Evolutionary conservation across 805 yeast genomes (phyloP).

Genomic region (Cyberlindnera petersonii): DNA sequence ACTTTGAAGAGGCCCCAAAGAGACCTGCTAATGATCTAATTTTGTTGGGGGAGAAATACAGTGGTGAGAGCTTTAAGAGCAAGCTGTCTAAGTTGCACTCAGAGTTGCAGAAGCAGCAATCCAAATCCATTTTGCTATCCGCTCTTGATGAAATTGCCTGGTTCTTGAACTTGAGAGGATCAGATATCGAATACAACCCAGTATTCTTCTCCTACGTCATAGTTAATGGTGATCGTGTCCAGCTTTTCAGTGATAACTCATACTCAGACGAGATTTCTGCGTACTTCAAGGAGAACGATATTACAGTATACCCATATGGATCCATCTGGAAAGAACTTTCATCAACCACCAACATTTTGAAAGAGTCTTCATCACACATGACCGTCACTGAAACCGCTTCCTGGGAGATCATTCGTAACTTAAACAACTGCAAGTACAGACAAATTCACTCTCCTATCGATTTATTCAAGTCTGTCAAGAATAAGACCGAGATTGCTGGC

Average conservation of each 20-base stretch:
- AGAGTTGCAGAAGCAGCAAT: constrained; percentile 31
- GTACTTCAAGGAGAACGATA: constrained; percentile 41
- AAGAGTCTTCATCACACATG: constrained; percentile 29
- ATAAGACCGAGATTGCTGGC: constrained; percentile 64
- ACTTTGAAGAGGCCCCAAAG: constrained; percentile 60
- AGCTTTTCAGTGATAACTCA: constrained; percentile 51
- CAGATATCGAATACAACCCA: constrained; percentile 81
- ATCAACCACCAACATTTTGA: constrained; percentile 19
- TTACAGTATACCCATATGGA: constrained; percentile 50
- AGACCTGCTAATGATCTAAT: constrained; percentile 49
- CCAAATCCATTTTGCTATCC: constrained; percentile 53
- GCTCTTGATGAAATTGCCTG: constrained; percentile 89
- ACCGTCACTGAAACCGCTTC: constrained; percentile 56
- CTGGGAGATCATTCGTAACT: constrained; percentile 61
- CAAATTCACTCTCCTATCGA: constrained; percentile 57
- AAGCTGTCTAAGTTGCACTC: constrained; percentile 51
- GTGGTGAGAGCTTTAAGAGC: constrained; percentile 60
- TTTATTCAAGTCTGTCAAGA: constrained; percentile 72
- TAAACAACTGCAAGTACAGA: constrained; percentile 37
- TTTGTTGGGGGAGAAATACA: constrained; percentile 46
- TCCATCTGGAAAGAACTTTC: constrained; percentile 56
- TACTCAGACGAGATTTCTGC: constrained; percentile 34
- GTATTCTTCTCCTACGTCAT: constrained; percentile 70
- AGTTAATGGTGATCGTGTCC: constrained; percentile 40
- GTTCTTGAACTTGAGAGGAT: constrained; percentile 81